These are phyloP conservation scores for Paradendryphiella salina DNA, from an alignment of 2,329 filamentous ascomycete genomes.

Conservation along the genomic window DNA sequence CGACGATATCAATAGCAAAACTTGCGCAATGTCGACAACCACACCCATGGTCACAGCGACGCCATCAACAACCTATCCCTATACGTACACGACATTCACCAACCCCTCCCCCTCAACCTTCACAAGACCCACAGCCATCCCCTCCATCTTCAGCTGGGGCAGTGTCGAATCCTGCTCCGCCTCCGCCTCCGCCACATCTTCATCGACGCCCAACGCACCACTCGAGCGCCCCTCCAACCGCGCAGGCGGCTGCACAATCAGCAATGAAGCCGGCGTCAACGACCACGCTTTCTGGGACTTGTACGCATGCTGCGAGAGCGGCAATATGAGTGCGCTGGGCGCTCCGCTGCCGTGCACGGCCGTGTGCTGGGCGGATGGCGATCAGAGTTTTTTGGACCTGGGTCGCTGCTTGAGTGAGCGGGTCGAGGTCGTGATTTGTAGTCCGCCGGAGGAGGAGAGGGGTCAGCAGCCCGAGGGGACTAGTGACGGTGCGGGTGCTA, in stretches of 20 bases:
- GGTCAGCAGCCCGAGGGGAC: background rate
- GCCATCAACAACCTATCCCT: constrained; percentile 19
- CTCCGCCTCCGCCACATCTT: constrained; percentile 1
- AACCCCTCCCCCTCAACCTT: constrained; percentile 14
- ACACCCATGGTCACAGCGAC: constrained; percentile 3
- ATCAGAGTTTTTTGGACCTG: constrained; percentile 21
- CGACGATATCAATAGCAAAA: too few species aligned
- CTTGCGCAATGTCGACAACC: background rate
- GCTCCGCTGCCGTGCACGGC: constrained; percentile 14
- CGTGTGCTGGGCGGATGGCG: constrained; percentile 12
- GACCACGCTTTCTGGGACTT: constrained; percentile 31
- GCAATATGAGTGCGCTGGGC: constrained; percentile 10
- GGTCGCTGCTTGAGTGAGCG: constrained; percentile 27
- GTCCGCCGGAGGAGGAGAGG: constrained; percentile 11
- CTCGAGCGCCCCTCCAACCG: constrained; percentile 5
- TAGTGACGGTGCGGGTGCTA: background rate
- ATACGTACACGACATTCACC: constrained; percentile 19
- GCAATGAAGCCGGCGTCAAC: constrained; percentile 25
- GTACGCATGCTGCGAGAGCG: constrained; percentile 23
- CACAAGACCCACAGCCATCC: constrained; percentile 15
- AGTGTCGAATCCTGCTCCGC: constrained; percentile 7
- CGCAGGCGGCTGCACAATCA: constrained; percentile 21
- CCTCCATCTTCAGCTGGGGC: constrained; percentile 19
- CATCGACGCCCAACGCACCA: constrained; percentile 7
- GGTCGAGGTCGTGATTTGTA: constrained; percentile 22